Evolutionary conservation across 202 grass and related monocot genomes (phyloP), one percentile per base, ranked within the genome.

Genomic region (Brachypodium distachyon): DNA sequence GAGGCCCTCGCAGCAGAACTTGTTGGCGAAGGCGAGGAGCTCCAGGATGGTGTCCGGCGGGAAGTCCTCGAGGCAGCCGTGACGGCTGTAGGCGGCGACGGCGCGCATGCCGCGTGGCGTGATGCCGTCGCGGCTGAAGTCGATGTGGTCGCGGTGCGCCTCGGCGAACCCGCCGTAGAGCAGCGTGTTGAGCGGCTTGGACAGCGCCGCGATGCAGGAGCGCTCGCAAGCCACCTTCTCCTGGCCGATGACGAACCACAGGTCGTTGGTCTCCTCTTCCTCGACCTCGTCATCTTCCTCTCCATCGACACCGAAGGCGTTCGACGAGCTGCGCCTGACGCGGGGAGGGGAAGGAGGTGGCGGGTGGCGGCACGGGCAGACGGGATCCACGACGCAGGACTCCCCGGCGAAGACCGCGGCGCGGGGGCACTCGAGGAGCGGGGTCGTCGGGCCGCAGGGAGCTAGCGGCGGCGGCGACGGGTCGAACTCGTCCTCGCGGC

Each of bases 91-190:
- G 7, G 61, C 60, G 40, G 88, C 83, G 7, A 95, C 84, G 9
- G 96, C 91, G 81, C 84, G 79, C 91, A 98, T 92, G 16, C 89
- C 91, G 27, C 77, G 68, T 26, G 69, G 31, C 29, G 96, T 68
- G 80, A 98, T 95, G 47, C 91, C 91, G 52, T 95, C 90, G 44
- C 67, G 89, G 55, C 82, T 80, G 66, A 98, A 98, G 53, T 88
- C 89, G 40, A 98, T 98, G 51, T 59, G 91, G 49, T 95, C 87
- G 27, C 91, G 89, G 7, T 67, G 77, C 31, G 96, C 87, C 80
- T 98, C 96, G 6, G 89, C 91, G 76, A 98, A 98, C 57, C 91
- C 87, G 22, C 91, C 96, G 59, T 92, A 98, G 36, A 98, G 91
- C 49, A 98, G 80, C 19, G 96, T 88, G 77, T 78, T 88, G 77